These are phyloP conservation scores for Colletotrichum sp. DNA, from an alignment of 2,329 filamentous ascomycete genomes.

Conservation along the genomic window DNA sequence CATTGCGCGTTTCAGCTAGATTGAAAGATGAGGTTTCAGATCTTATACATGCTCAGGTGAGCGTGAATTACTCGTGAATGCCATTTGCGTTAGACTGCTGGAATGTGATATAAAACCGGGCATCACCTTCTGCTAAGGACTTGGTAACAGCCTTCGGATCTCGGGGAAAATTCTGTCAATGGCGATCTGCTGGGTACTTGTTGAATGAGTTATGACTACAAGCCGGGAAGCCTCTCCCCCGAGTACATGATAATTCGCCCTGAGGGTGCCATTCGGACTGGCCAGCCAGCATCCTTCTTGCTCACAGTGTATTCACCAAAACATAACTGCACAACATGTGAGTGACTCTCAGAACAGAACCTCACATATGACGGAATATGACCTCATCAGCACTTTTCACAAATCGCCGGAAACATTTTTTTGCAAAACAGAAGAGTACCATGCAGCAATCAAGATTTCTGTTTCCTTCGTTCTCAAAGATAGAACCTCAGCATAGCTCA, in stretches of 20 bases:
- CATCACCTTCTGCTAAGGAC: background rate
- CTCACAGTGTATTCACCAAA: rapidly evolving
- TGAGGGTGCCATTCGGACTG: background rate
- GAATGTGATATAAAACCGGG: background rate
- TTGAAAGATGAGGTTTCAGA: too few relatives aligned
- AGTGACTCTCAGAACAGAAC: too few relatives aligned
- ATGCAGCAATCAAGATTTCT: too few relatives aligned
- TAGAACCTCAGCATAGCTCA: too few relatives aligned
- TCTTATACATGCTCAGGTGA: background rate
- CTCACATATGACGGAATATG: too few relatives aligned
- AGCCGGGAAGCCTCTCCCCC: background rate
- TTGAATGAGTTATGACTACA: rapidly evolving
- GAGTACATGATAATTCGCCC: background rate
- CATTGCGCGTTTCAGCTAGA: too few relatives aligned
- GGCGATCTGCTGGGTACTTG: background rate
- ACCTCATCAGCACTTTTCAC: too few relatives aligned
- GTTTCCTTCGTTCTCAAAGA: too few relatives aligned
- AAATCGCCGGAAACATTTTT: too few relatives aligned
- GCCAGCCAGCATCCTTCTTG: rapidly evolving
- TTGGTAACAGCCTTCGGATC: background rate
- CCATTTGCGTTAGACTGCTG: background rate
- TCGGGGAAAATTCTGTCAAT: background rate
- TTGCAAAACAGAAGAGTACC: too few relatives aligned
- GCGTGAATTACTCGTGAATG: rapidly evolving
- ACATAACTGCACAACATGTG: rapidly evolving